phyloP scores from a whole-genome alignment of 2,329 filamentous ascomycete species.

The Aspergillus puulaauensis region DNA sequence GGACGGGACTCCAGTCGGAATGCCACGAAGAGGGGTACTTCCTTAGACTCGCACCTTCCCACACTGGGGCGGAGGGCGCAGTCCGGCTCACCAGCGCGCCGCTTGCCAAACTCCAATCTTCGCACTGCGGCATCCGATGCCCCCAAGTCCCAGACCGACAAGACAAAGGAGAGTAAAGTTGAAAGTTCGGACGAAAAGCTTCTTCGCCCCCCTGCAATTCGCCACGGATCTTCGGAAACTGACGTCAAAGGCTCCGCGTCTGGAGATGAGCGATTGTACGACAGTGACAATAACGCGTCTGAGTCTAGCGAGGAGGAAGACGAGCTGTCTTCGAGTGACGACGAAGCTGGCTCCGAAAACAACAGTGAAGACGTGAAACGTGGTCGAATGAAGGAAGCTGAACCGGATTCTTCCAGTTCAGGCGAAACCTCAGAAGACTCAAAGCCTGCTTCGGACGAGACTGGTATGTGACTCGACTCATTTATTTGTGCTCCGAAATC shows the following conservation, averaged over 20 bases:
- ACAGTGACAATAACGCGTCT: slow-evolving; percentile 62
- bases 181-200: background rate
- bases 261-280: slow-evolving; percentile 60
- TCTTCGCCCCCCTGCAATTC: slow-evolving; percentile 25
- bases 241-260: slow-evolving; percentile 44
- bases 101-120: slow-evolving; percentile 52
- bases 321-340: slow-evolving; percentile 62
- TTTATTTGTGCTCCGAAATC: background rate
- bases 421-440: slow-evolving; percentile 1
- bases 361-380: slow-evolving; percentile 32
- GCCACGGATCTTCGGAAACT: slow-evolving; percentile 24
- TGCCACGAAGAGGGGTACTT: slow-evolving; percentile 40
- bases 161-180: background rate
- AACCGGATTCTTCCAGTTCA: slow-evolving; percentile 17
- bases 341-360: slow-evolving; percentile 49
- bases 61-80: slow-evolving; percentile 20
- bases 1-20: slow-evolving; percentile 40
- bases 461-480: slow-evolving; percentile 5
- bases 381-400: slow-evolving; percentile 28
- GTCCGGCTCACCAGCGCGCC: slow-evolving; percentile 41
- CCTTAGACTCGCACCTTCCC: slow-evolving; percentile 35
- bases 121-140: slow-evolving; percentile 50
- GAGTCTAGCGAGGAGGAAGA: slow-evolving; percentile 67
- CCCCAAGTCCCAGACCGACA: slow-evolving; percentile 62
- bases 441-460: slow-evolving; percentile 8